Percentiles rank a stretch among this genome's conserved stretches.
Evolutionary conservation across 129 eudicot species (phyloP).

Genomic region (Daucus carota): DH1_v3.0 NC_030383.2:46884001-46884500

Average conservation of each 20-base stretch:
- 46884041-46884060: not conserved
- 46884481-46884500: not conserved
- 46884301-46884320: conserved; percentile 48
- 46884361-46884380: not conserved
- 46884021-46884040: not conserved
- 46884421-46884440: not conserved
- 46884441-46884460: not conserved
- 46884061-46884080: not conserved
- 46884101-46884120: conserved; percentile 47
- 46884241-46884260: conserved; percentile 31
- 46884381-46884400: not conserved
- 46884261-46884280: conserved; percentile 35
- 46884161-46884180: conserved; percentile 55
- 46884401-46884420: not conserved
- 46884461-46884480: not conserved
- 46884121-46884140: conserved; percentile 57
- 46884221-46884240: conserved; percentile 39
- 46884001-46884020: conserved; percentile 61
- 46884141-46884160: conserved; percentile 60
- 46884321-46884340: conserved; percentile 63
- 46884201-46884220: conserved; percentile 52
- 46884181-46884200: conserved; percentile 55
- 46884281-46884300: conserved; percentile 44
- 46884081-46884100: not conserved
- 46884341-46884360: not conserved